A percentile compares a stretch with the other conserved stretches of the same genome.
Evolutionary conservation across 768 basidiomycete species (phyloP).

Genomic region (Coprinellus aureogranulatus): DNA sequence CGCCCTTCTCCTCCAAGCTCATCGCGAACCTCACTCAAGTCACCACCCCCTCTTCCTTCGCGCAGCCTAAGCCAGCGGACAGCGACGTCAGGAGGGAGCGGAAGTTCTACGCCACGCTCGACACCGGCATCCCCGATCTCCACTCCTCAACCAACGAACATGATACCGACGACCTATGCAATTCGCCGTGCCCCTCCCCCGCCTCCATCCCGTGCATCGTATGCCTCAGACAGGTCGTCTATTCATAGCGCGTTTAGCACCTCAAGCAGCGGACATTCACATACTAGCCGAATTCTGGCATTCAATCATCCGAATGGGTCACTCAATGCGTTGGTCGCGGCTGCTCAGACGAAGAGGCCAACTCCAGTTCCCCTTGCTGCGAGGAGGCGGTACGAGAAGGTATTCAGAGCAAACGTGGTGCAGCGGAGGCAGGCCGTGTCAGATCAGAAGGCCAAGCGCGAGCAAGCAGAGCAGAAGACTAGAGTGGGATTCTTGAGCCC

Average conservation of each 20-base stretch:
- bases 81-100: background rate
- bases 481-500: constrained; percentile 32
- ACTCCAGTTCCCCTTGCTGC: constrained; percentile 68
- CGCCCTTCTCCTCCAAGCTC: constrained; percentile 35
- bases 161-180: constrained; percentile 31
- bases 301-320: constrained; percentile 15
- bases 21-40: constrained; percentile 21
- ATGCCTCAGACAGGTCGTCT: constrained; percentile 54
- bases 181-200: constrained; percentile 43
- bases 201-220: constrained; percentile 40
- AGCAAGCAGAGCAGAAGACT: constrained; percentile 25
- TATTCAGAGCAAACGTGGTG: constrained; percentile 61
- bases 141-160: constrained; percentile 31
- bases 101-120: constrained; percentile 21
- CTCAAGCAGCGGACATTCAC: constrained; percentile 26
- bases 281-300: constrained; percentile 10
- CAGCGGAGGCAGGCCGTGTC: constrained; percentile 45
- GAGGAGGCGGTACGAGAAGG: constrained; percentile 61
- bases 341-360: constrained; percentile 43
- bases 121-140: constrained; percentile 30
- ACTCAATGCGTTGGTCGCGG: constrained; percentile 11
- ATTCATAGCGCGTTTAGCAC: constrained; percentile 49
- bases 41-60: constrained; percentile 30
- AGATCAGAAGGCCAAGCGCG: no score
- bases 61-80: constrained; percentile 15